Evolutionary conservation across 495 filamentous ascomycete genomes (phyloP), one percentile per base, ranked within the genome.

Genomic region (Alectoria sarmentosa): DNA sequence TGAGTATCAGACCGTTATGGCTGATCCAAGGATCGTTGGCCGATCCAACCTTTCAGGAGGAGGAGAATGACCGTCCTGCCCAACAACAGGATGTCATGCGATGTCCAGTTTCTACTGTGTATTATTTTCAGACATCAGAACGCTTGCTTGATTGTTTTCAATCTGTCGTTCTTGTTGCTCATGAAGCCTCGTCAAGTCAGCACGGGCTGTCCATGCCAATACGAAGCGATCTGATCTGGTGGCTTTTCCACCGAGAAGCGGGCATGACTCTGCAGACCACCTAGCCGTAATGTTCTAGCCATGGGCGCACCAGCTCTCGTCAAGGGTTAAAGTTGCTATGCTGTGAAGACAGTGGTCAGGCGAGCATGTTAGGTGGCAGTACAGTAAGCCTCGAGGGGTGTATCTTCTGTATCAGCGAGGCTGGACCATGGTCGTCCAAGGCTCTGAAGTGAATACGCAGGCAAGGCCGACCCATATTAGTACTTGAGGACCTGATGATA

Each of bases 201-300:
- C 52, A 55, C 28, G 30, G 52, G 30, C n/a, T 55, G 11, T 55
- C 4, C 30, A 34, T 34, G 30, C 52, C 0, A 3, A 34, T 14
- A 30, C 7, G 30, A 55, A 34, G 30, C 15, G 1, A 55, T 55
- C 14, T 21, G 28, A 34, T 55, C 52, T 55, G 52, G 52, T 55
- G 52, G 52, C 52, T 55, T 55, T 55, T 55, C 52, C n/a, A 55
- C 52, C 28, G 6, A 32, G 52, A 55, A 19, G 17, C 19, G 28
- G 34, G 15, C 30, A 2, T 55, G 19, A 21, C 5, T 9, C 52
- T 21, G 52, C 52, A 21, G 28, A 55, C 30, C n/a, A n/a, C n/a
- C n/a, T 34, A 55, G 28, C 7, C 52, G 0, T 14, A 55, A 7
- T 36, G 30, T 55, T 55, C 7, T 55, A 6, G 52, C 52, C 30